A percentile compares a stretch with the other conserved stretches of the same genome.
Conservation (phyloP, 2,329 filamentous ascomycete genomes). For the Aspergillus unguis region DNA sequence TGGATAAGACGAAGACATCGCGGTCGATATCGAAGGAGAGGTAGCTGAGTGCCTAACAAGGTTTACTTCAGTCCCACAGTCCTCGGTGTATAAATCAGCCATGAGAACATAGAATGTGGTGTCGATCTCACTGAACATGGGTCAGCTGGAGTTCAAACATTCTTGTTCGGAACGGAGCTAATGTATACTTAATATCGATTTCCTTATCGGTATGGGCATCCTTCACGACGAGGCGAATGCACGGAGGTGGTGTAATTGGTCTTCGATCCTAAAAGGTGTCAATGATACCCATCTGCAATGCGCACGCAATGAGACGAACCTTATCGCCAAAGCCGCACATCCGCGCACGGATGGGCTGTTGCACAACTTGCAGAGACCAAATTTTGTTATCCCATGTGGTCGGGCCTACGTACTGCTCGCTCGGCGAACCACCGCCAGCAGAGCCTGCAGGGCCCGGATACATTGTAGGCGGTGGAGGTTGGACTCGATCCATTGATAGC, state of each 20-base stretch:
- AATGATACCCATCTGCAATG: neutral
- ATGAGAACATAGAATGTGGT: constrained; percentile 66
- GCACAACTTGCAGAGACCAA: constrained; percentile 71
- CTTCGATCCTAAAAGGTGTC: constrained; percentile 68
- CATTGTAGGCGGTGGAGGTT: constrained; percentile 29
- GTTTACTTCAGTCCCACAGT: constrained; percentile 62
- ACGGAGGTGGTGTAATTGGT: constrained; percentile 93
- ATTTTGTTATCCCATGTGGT: constrained; percentile 41
- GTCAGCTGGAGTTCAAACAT: constrained; percentile 12
- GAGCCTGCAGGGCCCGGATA: constrained; percentile 33
- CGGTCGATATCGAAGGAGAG: constrained; percentile 75
- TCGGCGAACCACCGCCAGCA: constrained; percentile 28
- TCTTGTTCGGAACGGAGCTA: too few species aligned
- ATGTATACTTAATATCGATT: constrained; percentile 72
- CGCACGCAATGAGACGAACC: constrained; percentile 49
- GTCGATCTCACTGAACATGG: constrained; percentile 59
- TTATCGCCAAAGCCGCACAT: constrained; percentile 99
- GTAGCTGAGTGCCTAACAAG: constrained; percentile 63
- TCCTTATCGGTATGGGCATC: constrained; percentile 74
- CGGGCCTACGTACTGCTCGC: constrained; percentile 33
- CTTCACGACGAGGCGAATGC: constrained; percentile 76
- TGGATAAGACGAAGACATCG: constrained; percentile 73
- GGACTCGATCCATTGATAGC: constrained; percentile 42
- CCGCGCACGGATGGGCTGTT: constrained; percentile 87
- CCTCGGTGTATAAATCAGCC: constrained; percentile 65